phyloP scores from a whole-genome alignment of 1,139 yeast species.

The Yamadazyma mexicana region DNA sequence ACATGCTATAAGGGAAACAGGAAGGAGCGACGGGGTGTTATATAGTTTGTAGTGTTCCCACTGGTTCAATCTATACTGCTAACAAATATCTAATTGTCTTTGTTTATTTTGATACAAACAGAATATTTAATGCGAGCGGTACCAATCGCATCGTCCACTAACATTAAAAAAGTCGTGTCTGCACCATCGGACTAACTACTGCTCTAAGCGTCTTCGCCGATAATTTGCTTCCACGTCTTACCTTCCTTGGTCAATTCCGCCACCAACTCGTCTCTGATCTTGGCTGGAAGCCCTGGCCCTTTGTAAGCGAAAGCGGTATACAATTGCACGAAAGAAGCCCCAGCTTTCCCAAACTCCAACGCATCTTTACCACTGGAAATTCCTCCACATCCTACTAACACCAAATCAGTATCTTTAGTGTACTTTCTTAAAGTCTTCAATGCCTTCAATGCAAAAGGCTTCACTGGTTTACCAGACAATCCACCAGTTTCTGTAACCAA shows the following conservation, averaged over 20 bases:
- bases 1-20: no score
- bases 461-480: slow-evolving; percentile 87
- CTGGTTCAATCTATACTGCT: no score
- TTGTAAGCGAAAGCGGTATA: slow-evolving; percentile 90
- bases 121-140: not conserved
- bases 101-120: not conserved
- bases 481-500: slow-evolving; percentile 75
- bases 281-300: slow-evolving; percentile 86
- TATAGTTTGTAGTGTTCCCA: not conserved
- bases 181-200: no score
- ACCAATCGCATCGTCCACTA: no score
- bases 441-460: slow-evolving; percentile 74
- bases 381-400: slow-evolving; percentile 94
- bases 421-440: slow-evolving; percentile 68
- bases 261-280: slow-evolving; percentile 74
- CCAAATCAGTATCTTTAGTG: slow-evolving; percentile 69
- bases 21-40: no score
- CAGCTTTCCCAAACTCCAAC: slow-evolving; percentile 88
- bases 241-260: slow-evolving; percentile 69
- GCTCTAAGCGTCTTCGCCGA: slow-evolving; percentile 38
- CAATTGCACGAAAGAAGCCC: slow-evolving; percentile 83
- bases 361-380: slow-evolving; percentile 83
- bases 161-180: not conserved
- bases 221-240: slow-evolving; percentile 78
- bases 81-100: not conserved